Evolutionary conservation across 768 basidiomycete genomes (phyloP).

Genomic region (Phallus indusiatus): DNA sequence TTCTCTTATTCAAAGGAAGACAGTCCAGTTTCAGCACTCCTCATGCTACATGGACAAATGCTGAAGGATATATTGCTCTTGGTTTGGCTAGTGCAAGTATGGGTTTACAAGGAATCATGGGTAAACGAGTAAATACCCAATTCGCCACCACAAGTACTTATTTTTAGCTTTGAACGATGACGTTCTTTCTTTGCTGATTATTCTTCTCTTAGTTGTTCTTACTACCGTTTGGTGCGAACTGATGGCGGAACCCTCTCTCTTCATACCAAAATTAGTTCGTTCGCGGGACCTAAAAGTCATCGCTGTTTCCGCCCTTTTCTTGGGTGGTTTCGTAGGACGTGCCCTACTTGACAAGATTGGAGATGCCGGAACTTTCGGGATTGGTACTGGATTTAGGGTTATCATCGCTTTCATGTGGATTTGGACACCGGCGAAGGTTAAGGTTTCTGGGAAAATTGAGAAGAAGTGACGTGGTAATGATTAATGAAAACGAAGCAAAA

Average conservation of each 20-base stretch:
- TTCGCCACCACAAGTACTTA: slow-evolving; percentile 61
- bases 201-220: slow-evolving; percentile 50
- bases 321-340: slow-evolving; percentile 57
- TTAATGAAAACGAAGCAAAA: too few species aligned
- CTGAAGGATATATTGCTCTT: slow-evolving; percentile 56
- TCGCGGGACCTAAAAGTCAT: slow-evolving; percentile 66
- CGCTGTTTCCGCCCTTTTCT: slow-evolving; percentile 51
- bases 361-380: slow-evolving; percentile 53
- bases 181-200: slow-evolving; percentile 1
- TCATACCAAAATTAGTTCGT: slow-evolving; percentile 40
- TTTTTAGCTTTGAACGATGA: neutral
- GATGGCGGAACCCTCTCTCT: slow-evolving; percentile 70
- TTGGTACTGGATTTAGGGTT: slow-evolving; percentile 54
- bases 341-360: slow-evolving; percentile 30
- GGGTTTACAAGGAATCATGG: slow-evolving; percentile 81
- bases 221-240: slow-evolving; percentile 89
- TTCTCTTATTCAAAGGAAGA: slow-evolving; percentile 63
- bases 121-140: slow-evolving; percentile 70
- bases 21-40: slow-evolving; percentile 23
- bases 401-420: slow-evolving; percentile 58
- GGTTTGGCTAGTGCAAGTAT: slow-evolving; percentile 74
- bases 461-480: too few species aligned
- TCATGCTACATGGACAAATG: slow-evolving; percentile 53
- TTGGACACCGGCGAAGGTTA: slow-evolving; percentile 40
- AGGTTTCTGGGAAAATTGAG: neutral